A percentile compares a stretch with the other conserved stretches of the same genome.
Evolutionary conservation across 345 rosid genomes (phyloP).

Genomic region (Clausena lansium): DNA sequence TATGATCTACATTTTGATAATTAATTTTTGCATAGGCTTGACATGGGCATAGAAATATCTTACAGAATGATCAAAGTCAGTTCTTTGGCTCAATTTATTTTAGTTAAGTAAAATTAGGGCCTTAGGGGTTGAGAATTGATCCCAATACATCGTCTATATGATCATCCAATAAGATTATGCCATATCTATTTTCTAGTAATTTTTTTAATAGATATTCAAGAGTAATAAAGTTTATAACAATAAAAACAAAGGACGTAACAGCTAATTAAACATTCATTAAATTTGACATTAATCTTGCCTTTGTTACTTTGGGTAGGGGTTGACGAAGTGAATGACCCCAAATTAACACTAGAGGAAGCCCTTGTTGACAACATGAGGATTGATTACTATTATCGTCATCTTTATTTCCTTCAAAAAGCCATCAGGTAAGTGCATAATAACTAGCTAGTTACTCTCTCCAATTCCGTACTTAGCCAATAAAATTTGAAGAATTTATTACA

Average conservation of each 20-base stretch:
- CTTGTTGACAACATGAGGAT: slow-evolving; percentile 23
- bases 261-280: too few relatives aligned
- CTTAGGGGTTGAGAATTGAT: too few relatives aligned
- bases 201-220: too few relatives aligned
- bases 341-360: slow-evolving; percentile 18
- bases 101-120: not conserved
- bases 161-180: too few relatives aligned
- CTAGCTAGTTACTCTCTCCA: too few relatives aligned
- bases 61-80: not conserved
- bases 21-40: too few relatives aligned
- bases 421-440: slow-evolving; percentile 11
- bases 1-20: not conserved
- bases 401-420: slow-evolving; percentile 23
- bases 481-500: not conserved
- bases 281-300: too few relatives aligned
- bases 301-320: slow-evolving; percentile 12
- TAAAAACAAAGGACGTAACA: too few relatives aligned
- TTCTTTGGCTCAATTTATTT: not conserved
- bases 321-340: slow-evolving; percentile 15
- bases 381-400: slow-evolving; percentile 22
- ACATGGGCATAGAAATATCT: not conserved
- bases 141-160: too few relatives aligned
- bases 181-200: too few relatives aligned
- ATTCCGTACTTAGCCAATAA: not conserved
- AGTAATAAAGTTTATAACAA: too few relatives aligned